Percentiles rank a stretch among this genome's conserved stretches.
Evolutionary conservation across 352 stramenopile species (phyloP).

Genomic region (Lagenidium giganteum): DNA sequence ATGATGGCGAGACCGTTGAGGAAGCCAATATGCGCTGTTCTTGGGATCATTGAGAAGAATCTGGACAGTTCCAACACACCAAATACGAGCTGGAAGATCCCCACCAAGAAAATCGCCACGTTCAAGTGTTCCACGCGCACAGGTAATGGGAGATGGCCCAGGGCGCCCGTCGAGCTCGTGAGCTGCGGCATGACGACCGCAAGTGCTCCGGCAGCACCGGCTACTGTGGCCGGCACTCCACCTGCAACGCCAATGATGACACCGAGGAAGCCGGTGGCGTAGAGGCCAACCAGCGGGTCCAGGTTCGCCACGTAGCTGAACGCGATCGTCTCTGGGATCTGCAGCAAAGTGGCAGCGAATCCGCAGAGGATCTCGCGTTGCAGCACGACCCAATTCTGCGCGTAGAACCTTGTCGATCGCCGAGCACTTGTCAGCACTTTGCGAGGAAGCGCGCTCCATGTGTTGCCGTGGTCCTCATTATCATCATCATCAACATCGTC

Average conservation of each 20-base stretch:
- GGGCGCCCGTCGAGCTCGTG: conserved; percentile 37
- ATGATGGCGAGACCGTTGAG: conserved; percentile 94
- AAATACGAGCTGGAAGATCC: conserved; percentile 81
- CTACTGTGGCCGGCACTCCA: conserved; percentile 84
- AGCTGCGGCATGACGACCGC: conserved; percentile 89
- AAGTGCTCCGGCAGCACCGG: conserved; percentile 85
- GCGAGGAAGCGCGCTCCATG: too few species aligned
- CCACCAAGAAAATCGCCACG: conserved; percentile 82
- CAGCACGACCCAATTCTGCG: conserved; percentile 38
- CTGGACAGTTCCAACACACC: conserved; percentile 80
- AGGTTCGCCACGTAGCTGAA: conserved; percentile 91
- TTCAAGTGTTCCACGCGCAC: conserved; percentile 83
- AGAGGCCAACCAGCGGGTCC: conserved; percentile 84
- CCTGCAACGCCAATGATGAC: conserved; percentile 86
- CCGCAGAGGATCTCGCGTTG: conserved; percentile 83
- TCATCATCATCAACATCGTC: too few species aligned
- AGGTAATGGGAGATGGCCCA: conserved; percentile 54
- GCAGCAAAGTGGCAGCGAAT: conserved; percentile 86
- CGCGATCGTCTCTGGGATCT: conserved; percentile 92
- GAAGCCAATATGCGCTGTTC: conserved; percentile 95
- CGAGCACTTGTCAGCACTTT: neutral
- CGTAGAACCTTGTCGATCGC: conserved; percentile 36
- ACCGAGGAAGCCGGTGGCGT: conserved; percentile 90
- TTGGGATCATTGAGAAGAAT: conserved; percentile 91
- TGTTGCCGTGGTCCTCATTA: too few species aligned